A percentile compares a stretch with the other conserved stretches of the same genome.
Conservation (phyloP, 179 eudicot species). For the Gypsophila paniculata region DNA sequence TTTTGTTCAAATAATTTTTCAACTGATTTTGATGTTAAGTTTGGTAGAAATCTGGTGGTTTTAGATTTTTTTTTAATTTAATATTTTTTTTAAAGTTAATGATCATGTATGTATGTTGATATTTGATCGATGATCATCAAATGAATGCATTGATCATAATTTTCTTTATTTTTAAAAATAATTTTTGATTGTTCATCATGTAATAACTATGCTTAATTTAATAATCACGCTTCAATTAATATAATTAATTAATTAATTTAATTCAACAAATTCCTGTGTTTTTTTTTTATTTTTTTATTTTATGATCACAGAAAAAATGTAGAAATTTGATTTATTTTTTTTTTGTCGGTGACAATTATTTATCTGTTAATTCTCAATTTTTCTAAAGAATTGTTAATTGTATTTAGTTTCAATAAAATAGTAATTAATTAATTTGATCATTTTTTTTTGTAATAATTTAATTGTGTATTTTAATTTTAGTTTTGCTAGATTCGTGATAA, state of each 20-base stretch:
- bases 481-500: too few species aligned
- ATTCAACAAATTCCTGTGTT: constrained; percentile 3
- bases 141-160: constrained; percentile 18
- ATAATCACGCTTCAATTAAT: constrained; percentile 12
- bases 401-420: neutral
- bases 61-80: neutral
- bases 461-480: too few species aligned
- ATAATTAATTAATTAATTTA: too few species aligned
- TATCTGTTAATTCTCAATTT: neutral
- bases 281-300: neutral
- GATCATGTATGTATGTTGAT: neutral
- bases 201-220: neutral
- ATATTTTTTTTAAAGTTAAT: neutral
- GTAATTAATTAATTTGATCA: constrained; percentile 2
- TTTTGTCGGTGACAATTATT: neutral
- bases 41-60: constrained; percentile 13
- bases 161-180: neutral
- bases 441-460: neutral
- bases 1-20: too few species aligned
- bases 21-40: constrained; percentile 15
- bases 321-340: neutral
- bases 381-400: neutral
- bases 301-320: neutral
- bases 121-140: constrained; percentile 13
- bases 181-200: neutral